Percentiles rank a stretch among this genome's conserved stretches.
Conservation (phyloP, 2,329 filamentous ascomycete genomes). For the Bisporella sp. region DNA sequence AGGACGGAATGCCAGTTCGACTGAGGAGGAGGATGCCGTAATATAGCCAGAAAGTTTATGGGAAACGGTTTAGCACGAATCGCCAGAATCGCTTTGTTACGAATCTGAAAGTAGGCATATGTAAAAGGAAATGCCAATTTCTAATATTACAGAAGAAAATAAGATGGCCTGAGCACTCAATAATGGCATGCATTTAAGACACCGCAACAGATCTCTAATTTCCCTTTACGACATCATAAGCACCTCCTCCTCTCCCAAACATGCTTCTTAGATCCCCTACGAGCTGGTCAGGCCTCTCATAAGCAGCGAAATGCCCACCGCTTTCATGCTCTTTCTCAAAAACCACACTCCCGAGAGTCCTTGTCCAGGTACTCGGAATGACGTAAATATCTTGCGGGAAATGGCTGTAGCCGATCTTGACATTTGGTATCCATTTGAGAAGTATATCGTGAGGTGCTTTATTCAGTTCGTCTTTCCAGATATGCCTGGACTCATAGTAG, state of each 20-base stretch:
- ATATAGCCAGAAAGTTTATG: no score
- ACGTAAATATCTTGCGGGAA: conserved; percentile 49
- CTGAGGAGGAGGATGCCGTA: background rate
- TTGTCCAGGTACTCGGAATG: conserved; percentile 47
- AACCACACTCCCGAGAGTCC: conserved; percentile 54
- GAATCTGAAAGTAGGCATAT: no score
- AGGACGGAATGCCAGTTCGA: background rate
- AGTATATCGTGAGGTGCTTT: conserved; percentile 12
- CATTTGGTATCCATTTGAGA: conserved; percentile 22
- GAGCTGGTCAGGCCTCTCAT: conserved; percentile 47
- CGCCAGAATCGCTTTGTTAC: no score
- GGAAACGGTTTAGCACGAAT: no score
- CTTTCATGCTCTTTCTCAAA: conserved; percentile 36
- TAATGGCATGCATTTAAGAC: conserved; percentile 12
- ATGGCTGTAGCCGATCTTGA: conserved; percentile 22
- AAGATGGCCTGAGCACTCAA: no score
- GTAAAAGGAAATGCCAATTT: no score
- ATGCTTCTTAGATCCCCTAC: conserved; percentile 47
- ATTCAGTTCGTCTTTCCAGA: conserved; percentile 2
- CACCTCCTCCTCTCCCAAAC: conserved; percentile 47
- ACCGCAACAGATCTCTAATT: conserved; percentile 20
- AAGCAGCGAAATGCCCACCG: conserved; percentile 53
- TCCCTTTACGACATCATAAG: conserved; percentile 26
- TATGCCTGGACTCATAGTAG: conserved; percentile 60
- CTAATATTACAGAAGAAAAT: no score